Evolutionary conservation across 2,329 filamentous ascomycete species (phyloP), one percentile per base, ranked within the genome.

Genomic region (Ceratocystis alfenasii): DNA sequence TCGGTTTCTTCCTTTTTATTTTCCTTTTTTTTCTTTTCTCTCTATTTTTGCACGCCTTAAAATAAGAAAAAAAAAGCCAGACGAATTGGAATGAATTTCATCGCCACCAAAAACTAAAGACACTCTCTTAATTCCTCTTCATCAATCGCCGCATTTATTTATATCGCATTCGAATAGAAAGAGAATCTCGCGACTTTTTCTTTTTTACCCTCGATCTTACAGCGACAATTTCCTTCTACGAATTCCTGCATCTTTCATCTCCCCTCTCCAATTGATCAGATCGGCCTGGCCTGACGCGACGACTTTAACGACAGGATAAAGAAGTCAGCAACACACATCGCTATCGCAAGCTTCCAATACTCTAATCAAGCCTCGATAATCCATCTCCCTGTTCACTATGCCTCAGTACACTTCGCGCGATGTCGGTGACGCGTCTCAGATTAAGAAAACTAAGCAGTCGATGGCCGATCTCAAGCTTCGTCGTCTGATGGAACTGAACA

Each of bases 401-500:
- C 82, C 84, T 76, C 80, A 83, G 70, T 87, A 86, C 77, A 85
- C 83, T 67, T 86, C 84, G 62, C 82, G 84, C 72, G 84, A 87
- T 74, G 82, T 84, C 69, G 83, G 83, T 76, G 84, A 87, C 74
- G 83, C 83, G 75, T 83, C 82, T 72, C 83, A 87, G 75, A 83
- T 85, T 72, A 86, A 84, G 83, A 95, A 92, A 81, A 97, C 95
- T 81, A 96, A 96, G 82, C 94, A 97, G 80, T 96, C 90, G 75
- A 97, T 99, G 90, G 93, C 93, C 72, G 94, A 99, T 76, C 84
- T 99, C 70, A 99, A 99, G 83, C 85, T 97, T 73, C 87, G 94
- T 73, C 88, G 94, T 70, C 82, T 99, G 77, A 97, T 92, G 69
- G 94, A 99, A 80, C 85, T 99, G 73, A 99, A 97, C 82, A 90